Conservation (phyloP, 2,329 filamentous ascomycete species). For the Grosmannia serpens region DNA sequence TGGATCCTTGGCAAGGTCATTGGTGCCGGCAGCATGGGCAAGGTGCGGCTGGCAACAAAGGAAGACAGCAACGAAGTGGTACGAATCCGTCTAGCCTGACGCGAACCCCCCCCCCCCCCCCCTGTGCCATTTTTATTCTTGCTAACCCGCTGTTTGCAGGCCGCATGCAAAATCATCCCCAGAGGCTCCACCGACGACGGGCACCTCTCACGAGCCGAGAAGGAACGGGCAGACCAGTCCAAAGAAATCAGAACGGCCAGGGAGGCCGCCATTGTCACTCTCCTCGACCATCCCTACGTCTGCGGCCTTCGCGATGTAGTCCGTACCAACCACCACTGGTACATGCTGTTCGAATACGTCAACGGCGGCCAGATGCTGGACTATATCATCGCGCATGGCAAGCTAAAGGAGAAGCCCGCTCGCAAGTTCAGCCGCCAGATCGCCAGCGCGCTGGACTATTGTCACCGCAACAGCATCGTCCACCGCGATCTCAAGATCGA, state of each 20-base stretch:
- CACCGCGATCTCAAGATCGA: constrained; percentile 97
- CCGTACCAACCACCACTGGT: constrained; percentile 96
- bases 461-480: constrained; percentile 95
- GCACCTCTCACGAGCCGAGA: constrained; percentile 56
- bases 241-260: constrained; percentile 92
- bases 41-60: constrained; percentile 91
- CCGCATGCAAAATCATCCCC: constrained; percentile 95
- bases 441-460: constrained; percentile 91
- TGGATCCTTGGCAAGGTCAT: constrained; percentile 96
- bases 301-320: constrained; percentile 93
- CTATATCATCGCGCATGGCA: constrained; percentile 97
- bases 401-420: constrained; percentile 95
- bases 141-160: constrained; percentile 36
- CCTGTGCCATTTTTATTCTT: not conserved
- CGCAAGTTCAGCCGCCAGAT: constrained; percentile 97
- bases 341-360: constrained; percentile 99
- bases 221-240: constrained; percentile 85
- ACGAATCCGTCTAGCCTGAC: constrained; percentile 16
- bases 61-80: constrained; percentile 86
- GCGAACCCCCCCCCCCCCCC: constrained; percentile 1
- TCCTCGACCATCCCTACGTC: constrained; percentile 90
- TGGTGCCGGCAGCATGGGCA: constrained; percentile 96
- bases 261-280: constrained; percentile 90
- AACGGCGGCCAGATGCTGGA: constrained; percentile 99
- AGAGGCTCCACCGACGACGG: constrained; percentile 81